Evolutionary conservation across 2,329 filamentous ascomycete species (phyloP).

Genomic region (Mycosphaerella arachidis): DNA sequence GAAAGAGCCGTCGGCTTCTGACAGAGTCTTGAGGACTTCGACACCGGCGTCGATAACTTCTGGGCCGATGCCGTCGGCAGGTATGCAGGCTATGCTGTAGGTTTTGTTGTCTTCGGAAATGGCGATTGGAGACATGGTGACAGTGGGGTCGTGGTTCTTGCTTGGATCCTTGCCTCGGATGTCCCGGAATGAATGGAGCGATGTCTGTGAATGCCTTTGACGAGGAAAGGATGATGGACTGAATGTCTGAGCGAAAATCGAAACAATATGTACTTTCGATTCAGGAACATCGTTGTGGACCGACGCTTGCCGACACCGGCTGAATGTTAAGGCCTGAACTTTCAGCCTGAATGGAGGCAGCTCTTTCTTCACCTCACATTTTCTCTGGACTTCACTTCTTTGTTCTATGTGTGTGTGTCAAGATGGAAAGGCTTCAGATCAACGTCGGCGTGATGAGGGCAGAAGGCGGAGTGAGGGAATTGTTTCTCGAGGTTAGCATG

Average conservation of each 20-base stretch:
- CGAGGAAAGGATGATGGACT: background rate
- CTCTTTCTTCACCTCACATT: background rate
- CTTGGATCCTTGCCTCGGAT: background rate
- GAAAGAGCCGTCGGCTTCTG: slow-evolving; percentile 50
- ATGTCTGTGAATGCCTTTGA: background rate
- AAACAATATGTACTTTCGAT: background rate
- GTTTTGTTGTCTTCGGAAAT: slow-evolving; percentile 29
- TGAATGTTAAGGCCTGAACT: background rate
- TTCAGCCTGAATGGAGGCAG: background rate
- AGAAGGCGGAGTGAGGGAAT: too few relatives aligned
- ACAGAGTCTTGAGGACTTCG: slow-evolving; percentile 54
- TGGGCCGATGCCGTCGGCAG: slow-evolving; percentile 65
- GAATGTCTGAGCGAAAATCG: background rate
- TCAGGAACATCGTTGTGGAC: background rate
- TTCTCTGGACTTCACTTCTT: too few relatives aligned
- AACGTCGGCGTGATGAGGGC: too few relatives aligned
- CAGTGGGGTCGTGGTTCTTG: background rate
- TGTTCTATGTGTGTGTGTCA: too few relatives aligned
- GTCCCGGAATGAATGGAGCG: background rate
- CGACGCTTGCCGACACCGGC: background rate
- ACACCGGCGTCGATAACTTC: slow-evolving; percentile 64
- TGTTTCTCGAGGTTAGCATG: too few relatives aligned
- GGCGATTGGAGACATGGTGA: slow-evolving; percentile 25
- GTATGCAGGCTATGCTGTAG: slow-evolving; percentile 59
- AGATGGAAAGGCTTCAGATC: too few relatives aligned